Conservation (phyloP, 2,329 filamentous ascomycete genomes). For the Ophiostoma ulmi region DNA sequence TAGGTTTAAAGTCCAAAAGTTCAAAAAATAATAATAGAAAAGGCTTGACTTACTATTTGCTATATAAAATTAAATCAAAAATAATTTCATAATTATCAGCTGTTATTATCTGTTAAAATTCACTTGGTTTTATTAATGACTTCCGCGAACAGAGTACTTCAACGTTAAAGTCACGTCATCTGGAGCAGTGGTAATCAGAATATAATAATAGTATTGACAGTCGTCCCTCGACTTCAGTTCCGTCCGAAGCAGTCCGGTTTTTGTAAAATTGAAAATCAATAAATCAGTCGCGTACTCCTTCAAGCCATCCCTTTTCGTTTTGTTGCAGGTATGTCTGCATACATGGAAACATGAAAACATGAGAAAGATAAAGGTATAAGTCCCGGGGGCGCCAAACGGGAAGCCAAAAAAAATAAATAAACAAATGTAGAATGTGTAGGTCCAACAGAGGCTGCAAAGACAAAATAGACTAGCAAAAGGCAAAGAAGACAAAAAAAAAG, state of each 20-base stretch:
- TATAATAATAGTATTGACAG: neutral
- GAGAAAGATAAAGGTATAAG: conserved; percentile 11
- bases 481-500: neutral
- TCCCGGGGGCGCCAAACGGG: conserved; percentile 16
- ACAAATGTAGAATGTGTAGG: neutral
- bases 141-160: too few species aligned
- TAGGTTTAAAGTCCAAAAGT: too few species aligned
- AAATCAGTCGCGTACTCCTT: neutral
- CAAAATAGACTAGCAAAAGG: neutral
- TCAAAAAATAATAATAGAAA: too few species aligned
- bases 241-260: neutral
- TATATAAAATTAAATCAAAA: too few species aligned
- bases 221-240: neutral
- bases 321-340: neutral
- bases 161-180: too few species aligned
- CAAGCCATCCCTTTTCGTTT: neutral
- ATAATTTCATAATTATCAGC: too few species aligned
- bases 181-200: neutral
- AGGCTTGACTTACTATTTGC: too few species aligned
- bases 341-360: neutral
- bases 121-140: too few species aligned
- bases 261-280: neutral
- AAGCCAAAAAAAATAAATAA: neutral
- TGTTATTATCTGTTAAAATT: too few species aligned
- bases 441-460: neutral